phyloP scores from a whole-genome alignment of 371 early-diverging fungal species.

The Mortierella sp. region DNA sequence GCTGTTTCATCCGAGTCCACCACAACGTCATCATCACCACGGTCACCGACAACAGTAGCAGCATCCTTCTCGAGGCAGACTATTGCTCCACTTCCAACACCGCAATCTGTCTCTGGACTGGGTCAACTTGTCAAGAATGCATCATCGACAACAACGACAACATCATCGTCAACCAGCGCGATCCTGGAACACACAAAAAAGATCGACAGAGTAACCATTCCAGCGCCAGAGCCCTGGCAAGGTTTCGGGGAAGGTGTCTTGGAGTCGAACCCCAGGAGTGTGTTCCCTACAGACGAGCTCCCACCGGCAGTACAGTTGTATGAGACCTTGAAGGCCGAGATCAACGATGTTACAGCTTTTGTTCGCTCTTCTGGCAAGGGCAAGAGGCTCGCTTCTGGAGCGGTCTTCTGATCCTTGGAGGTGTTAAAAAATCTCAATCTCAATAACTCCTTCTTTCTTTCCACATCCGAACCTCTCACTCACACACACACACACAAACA shows the following conservation, averaged over 20 bases:
- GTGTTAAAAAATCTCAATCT: neutral
- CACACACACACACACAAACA: neutral
- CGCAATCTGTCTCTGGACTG: slow-evolving; percentile 15
- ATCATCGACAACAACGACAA: neutral
- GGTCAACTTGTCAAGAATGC: slow-evolving; percentile 17
- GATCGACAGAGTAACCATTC: neutral
- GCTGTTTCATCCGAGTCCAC: neutral
- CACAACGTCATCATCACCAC: slow-evolving; percentile 6
- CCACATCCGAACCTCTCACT: neutral
- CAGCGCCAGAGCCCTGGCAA: slow-evolving; percentile 41
- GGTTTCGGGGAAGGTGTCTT: slow-evolving; percentile 38
- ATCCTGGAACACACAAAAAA: neutral
- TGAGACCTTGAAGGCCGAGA: slow-evolving; percentile 28
- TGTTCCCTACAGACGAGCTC: neutral
- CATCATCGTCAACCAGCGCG: slow-evolving; percentile 1
- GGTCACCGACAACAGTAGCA: neutral
- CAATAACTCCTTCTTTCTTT: neutral
- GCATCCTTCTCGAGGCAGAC: slow-evolving; percentile 16
- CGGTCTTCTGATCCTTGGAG: neutral
- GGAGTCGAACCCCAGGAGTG: slow-evolving; percentile 4
- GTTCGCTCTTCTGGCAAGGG: slow-evolving; percentile 29
- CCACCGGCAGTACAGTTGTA: slow-evolving; percentile 38
- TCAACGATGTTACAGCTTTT: slow-evolving; percentile 12
- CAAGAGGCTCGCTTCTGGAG: slow-evolving; percentile 8
- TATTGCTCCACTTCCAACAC: neutral